A percentile compares a stretch with the other conserved stretches of the same genome.
Conservation (phyloP, 106 monocot species). For the Platanthera guangdongensis region DNA sequence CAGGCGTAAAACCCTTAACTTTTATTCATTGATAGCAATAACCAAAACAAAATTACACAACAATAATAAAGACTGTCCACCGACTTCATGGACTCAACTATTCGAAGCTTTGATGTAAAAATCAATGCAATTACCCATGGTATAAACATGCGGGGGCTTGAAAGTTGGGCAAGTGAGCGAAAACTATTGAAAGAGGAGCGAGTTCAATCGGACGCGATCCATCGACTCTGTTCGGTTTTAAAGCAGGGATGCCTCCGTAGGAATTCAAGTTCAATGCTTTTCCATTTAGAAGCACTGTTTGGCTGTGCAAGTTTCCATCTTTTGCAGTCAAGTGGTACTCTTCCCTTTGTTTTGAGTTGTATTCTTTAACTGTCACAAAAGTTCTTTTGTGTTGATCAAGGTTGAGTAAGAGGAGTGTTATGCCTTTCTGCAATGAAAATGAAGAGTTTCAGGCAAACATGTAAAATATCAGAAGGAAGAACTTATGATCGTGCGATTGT, state of each 20-base stretch:
- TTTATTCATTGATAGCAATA: not conserved
- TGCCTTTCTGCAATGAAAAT: slow-evolving; percentile 50
- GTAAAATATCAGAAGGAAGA: not conserved
- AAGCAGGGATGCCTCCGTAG: slow-evolving; percentile 41
- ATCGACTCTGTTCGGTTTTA: slow-evolving; percentile 39
- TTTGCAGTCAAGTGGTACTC: slow-evolving; percentile 89
- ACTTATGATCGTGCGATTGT: not conserved
- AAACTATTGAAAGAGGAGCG: slow-evolving; percentile 68
- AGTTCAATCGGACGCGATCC: slow-evolving; percentile 47
- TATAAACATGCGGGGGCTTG: slow-evolving; percentile 40
- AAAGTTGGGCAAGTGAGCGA: slow-evolving; percentile 68
- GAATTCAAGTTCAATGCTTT: slow-evolving; percentile 35
- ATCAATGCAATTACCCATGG: not conserved
- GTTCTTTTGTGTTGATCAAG: slow-evolving; percentile 49
- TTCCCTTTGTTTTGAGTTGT: slow-evolving; percentile 38
- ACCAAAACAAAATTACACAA: not conserved
- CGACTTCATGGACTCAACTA: not conserved
- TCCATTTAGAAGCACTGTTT: slow-evolving; percentile 75
- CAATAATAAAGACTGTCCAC: not conserved
- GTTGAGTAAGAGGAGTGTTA: slow-evolving; percentile 79
- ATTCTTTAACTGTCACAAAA: slow-evolving; percentile 25
- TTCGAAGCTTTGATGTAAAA: not conserved
- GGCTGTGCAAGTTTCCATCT: slow-evolving; percentile 69
- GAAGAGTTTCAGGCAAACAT: not conserved
- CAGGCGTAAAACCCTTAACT: too few relatives aligned